These are phyloP conservation scores for Sphaerulina musiva DNA, from an alignment of 2,329 filamentous ascomycete genomes.

Conservation along the genomic window DNA sequence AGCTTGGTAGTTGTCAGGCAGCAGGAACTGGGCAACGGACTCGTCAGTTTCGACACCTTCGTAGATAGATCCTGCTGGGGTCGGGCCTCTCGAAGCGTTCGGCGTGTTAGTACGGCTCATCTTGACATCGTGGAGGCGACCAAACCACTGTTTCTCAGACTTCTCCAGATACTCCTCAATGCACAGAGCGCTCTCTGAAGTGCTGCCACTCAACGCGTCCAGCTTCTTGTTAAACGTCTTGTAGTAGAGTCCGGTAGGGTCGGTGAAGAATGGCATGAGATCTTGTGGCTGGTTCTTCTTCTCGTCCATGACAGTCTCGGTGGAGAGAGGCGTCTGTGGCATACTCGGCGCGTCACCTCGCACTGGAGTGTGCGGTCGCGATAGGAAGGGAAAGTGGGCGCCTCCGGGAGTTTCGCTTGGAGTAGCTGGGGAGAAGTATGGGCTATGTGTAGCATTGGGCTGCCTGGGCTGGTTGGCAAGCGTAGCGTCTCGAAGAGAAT, in stretches of 20 bases:
- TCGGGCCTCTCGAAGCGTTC: slow-evolving; percentile 26
- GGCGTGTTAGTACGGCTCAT: slow-evolving; percentile 45
- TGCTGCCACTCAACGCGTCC: slow-evolving; percentile 49
- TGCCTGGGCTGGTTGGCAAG: slow-evolving; percentile 13
- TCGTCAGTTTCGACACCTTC: slow-evolving; percentile 37
- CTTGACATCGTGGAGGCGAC: slow-evolving; percentile 52
- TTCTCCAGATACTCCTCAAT: slow-evolving; percentile 60
- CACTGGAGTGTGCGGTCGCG: slow-evolving; percentile 26
- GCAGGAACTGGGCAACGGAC: slow-evolving; percentile 48
- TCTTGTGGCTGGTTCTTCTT: slow-evolving; percentile 59
- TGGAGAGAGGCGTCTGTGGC: slow-evolving; percentile 41
- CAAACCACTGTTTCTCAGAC: slow-evolving; percentile 63
- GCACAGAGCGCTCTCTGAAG: slow-evolving; percentile 54
- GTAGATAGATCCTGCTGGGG: slow-evolving; percentile 39
- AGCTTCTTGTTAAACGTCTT: slow-evolving; percentile 53
- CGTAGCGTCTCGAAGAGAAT: slow-evolving; percentile 29
- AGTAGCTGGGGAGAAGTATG: slow-evolving; percentile 22
- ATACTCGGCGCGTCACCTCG: slow-evolving; percentile 21
- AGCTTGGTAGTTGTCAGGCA: slow-evolving; percentile 51
- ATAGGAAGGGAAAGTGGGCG: slow-evolving; percentile 26
- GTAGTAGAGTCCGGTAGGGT: slow-evolving; percentile 57
- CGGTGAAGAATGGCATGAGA: slow-evolving; percentile 61
- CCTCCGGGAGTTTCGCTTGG: slow-evolving; percentile 22
- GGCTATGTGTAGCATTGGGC: slow-evolving; percentile 15
- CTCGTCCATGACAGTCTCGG: slow-evolving; percentile 53